phyloP scores from a whole-genome alignment of 2,329 filamentous ascomycete species.

The Ascochyta lentis region DNA sequence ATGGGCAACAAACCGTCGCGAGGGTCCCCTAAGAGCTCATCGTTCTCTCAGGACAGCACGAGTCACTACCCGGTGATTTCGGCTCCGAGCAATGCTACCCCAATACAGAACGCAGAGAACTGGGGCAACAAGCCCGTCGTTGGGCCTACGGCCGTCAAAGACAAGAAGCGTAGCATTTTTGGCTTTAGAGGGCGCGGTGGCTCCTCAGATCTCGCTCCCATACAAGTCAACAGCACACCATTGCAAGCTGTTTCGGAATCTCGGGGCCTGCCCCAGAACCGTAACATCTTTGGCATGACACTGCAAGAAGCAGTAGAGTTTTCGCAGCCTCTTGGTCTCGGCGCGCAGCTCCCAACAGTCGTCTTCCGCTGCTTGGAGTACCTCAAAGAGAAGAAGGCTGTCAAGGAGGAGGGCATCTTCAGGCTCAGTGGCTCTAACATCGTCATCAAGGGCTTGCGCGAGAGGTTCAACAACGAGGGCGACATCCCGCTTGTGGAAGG shows the following conservation, averaged over 20 bases:
- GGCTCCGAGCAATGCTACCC: slow-evolving; percentile 79
- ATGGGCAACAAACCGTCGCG: slow-evolving; percentile 26
- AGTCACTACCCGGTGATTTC: slow-evolving; percentile 68
- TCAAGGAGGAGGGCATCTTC: slow-evolving; percentile 93
- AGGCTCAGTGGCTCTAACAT: slow-evolving; percentile 95
- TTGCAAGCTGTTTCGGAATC: slow-evolving; percentile 30
- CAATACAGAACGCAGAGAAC: slow-evolving; percentile 80
- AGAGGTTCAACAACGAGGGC: slow-evolving; percentile 91
- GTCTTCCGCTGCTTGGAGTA: slow-evolving; percentile 97
- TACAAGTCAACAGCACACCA: slow-evolving; percentile 26
- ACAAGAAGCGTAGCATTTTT: slow-evolving; percentile 77
- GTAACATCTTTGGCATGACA: slow-evolving; percentile 78
- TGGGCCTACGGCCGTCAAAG: slow-evolving; percentile 69
- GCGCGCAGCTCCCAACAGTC: slow-evolving; percentile 83
- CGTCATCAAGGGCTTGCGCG: slow-evolving; percentile 86
- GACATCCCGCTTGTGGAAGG: slow-evolving; percentile 89
- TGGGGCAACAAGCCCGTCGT: slow-evolving; percentile 80
- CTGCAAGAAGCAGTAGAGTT: slow-evolving; percentile 85
- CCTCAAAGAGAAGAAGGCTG: slow-evolving; percentile 79
- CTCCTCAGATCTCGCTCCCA: slow-evolving; percentile 68
- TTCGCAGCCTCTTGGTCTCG: slow-evolving; percentile 74
- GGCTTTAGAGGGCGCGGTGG: slow-evolving; percentile 68
- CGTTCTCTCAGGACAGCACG: slow-evolving; percentile 39
- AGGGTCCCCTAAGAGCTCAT: slow-evolving; percentile 45
- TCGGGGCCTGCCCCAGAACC: slow-evolving; percentile 54